Base-by-base conservation (phyloP, 768 basidiomycete genomes). In the Tricholoma terreum region DNA sequence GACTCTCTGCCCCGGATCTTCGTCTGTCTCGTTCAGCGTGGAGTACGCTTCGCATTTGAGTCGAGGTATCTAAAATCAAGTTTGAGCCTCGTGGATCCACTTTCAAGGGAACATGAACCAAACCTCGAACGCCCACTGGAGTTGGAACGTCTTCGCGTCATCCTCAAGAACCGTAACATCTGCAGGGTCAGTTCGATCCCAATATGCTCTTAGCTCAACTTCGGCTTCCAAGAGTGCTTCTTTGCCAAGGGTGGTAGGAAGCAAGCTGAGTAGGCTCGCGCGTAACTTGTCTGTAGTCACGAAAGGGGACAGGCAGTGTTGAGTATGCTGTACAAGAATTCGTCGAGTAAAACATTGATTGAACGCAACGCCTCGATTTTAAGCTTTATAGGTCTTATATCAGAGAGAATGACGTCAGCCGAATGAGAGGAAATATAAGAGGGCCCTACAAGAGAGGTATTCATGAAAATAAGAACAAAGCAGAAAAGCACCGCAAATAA, bases 151-250 rank as follows among this genome's bases (percentile, higher is more conserved):
- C 59, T 80, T 70, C 35, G 77, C 69, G 56, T 83, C 80, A 60
- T 84, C 81, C 52, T 84, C 84, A 36, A 74, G 63, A 53, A 65
- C 63, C 17, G 66, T 55, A 10, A 57, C 57, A 33, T 63, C 72
- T 30, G 69, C 65, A 21, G 72, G 66, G 49, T 78, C 74, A 10
- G 85, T 90, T 55, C 86, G 81, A 63, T 92, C 92, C 83, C 87
- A 89, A 76, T 94, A 94, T 7, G 92, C 92, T 66, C 92, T 81
- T 45, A 97, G 71, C 70, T 97, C 95, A 40, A 98, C 79, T 67
- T 98, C 95, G 0, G 95, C 95, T 73, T 97, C 95, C 50, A 94
- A 76, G 15, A 96, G 77, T 2, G 94, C 94, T 68, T 94, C 90
- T 73, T 97, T 93, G 49, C 94, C 95, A 43, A 97, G 79, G 51